phyloP scores from a whole-genome alignment of 2,329 filamentous ascomycete genomes.

The Trichoderma sp. region DNA sequence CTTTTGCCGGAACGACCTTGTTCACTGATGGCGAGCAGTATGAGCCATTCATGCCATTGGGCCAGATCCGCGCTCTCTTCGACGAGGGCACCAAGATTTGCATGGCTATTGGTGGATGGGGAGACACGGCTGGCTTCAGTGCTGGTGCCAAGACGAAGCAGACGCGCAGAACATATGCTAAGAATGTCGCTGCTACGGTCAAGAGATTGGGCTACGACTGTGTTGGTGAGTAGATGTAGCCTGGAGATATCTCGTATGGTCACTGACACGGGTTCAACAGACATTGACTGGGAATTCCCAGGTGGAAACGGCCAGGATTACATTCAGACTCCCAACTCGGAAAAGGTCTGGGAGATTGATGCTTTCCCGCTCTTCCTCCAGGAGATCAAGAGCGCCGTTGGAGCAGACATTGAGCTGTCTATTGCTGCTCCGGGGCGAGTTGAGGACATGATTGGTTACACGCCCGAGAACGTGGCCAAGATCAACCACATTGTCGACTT shows the following conservation, averaged over 20 bases:
- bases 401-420: constrained; percentile 57
- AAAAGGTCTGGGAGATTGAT: constrained; percentile 58
- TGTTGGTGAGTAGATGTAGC: constrained; percentile 41
- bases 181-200: constrained; percentile 55
- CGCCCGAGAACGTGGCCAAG: constrained; percentile 49
- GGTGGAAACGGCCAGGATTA: constrained; percentile 69
- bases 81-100: constrained; percentile 54
- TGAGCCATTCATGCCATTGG: constrained; percentile 52
- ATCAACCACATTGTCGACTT: constrained; percentile 63
- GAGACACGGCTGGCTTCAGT: constrained; percentile 56
- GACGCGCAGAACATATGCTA: constrained; percentile 51
- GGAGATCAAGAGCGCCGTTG: constrained; percentile 57
- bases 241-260: too few species aligned
- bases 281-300: constrained; percentile 66
- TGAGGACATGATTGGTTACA: constrained; percentile 68
- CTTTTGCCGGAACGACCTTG: constrained; percentile 49
- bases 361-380: constrained; percentile 60
- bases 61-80: constrained; percentile 52
- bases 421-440: constrained; percentile 63
- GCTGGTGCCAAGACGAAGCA: constrained; percentile 45
- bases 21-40: constrained; percentile 48
- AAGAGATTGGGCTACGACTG: constrained; percentile 58
- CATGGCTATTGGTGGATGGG: constrained; percentile 66
- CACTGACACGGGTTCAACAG: constrained; percentile 28
- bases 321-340: constrained; percentile 56